These are phyloP conservation scores for Penicillium cinerascens DNA, from an alignment of 495 filamentous ascomycete genomes.

Conservation along the genomic window DNA sequence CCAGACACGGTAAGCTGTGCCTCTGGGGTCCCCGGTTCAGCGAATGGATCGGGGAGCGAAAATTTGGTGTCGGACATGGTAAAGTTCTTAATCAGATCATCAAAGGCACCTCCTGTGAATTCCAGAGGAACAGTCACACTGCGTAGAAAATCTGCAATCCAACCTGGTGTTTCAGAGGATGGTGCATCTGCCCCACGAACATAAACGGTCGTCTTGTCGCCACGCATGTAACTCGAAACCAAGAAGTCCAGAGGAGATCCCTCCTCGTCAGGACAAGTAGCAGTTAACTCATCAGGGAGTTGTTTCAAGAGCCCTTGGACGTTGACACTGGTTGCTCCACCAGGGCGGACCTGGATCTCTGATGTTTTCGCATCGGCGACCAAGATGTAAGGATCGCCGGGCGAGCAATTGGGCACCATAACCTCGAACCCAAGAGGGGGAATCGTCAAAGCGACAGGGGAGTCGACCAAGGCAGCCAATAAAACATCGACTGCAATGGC, in stretches of 20 bases:
- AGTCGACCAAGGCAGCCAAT: slow-evolving; percentile 63
- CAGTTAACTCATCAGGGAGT: slow-evolving; percentile 67
- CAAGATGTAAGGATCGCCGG: slow-evolving; percentile 57
- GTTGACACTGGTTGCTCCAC: slow-evolving; percentile 60
- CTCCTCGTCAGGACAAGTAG: slow-evolving; percentile 65
- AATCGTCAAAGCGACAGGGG: slow-evolving; percentile 67
- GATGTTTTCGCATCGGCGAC: slow-evolving; percentile 74
- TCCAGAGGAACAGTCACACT: slow-evolving; percentile 81
- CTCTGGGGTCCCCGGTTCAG: slow-evolving; percentile 69
- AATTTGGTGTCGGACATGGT: slow-evolving; percentile 81
- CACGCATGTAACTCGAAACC: slow-evolving; percentile 75
- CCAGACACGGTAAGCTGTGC: slow-evolving; percentile 77
- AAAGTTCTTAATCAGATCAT: slow-evolving; percentile 80
- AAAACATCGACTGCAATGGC: slow-evolving; percentile 77
- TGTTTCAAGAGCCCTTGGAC: slow-evolving; percentile 64
- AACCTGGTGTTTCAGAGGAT: slow-evolving; percentile 63
- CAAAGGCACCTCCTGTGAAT: slow-evolving; percentile 75
- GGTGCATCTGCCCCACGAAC: slow-evolving; percentile 71
- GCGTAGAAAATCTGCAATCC: slow-evolving; percentile 75
- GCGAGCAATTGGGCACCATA: slow-evolving; percentile 71
- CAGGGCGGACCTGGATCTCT: slow-evolving; percentile 60
- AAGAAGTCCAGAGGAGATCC: slow-evolving; percentile 84
- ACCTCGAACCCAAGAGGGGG: slow-evolving; percentile 81
- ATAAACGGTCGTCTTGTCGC: slow-evolving; percentile 70
- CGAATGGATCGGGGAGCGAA: slow-evolving; percentile 70